phyloP scores from a whole-genome alignment of 768 basidiomycete genomes.

The Lactarius sanguifluus region DNA sequence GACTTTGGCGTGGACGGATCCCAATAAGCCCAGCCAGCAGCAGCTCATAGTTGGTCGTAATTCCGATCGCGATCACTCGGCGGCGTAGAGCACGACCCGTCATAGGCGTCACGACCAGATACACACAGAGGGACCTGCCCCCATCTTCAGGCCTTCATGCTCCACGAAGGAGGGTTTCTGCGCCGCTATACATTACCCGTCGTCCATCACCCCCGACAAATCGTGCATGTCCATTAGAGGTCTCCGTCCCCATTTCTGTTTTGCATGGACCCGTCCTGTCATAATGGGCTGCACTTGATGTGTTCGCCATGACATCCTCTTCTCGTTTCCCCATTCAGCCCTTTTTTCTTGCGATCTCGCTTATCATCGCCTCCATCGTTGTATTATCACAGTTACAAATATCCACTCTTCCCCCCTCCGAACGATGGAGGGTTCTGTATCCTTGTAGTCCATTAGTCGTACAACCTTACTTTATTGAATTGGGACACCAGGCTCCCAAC shows the following conservation, averaged over 20 bases:
- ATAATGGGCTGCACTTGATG: slow-evolving; percentile 19
- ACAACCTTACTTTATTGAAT: slow-evolving; percentile 1
- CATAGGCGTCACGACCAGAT: background rate
- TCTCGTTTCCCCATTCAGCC: background rate
- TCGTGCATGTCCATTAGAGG: slow-evolving; percentile 5
- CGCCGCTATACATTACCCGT: background rate
- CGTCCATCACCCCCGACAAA: background rate
- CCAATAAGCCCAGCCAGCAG: background rate
- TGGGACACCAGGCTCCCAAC: background rate
- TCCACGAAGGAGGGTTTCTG: background rate
- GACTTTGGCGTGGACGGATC: slow-evolving; percentile 11
- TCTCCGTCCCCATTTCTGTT: slow-evolving; percentile 2
- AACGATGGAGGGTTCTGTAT: background rate
- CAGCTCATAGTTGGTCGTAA: background rate
- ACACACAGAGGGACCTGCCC: background rate
- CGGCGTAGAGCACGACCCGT: background rate
- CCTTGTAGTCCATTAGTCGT: background rate
- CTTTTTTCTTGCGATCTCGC: background rate
- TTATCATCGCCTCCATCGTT: slow-evolving; percentile 6
- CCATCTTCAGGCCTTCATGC: background rate
- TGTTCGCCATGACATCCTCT: slow-evolving; percentile 1
- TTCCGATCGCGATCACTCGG: background rate
- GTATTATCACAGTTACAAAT: background rate
- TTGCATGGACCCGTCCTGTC: background rate
- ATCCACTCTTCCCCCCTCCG: background rate